Evolutionary conservation across 805 yeast species (phyloP).

Genomic region (Pichia paraexigua): DNA sequence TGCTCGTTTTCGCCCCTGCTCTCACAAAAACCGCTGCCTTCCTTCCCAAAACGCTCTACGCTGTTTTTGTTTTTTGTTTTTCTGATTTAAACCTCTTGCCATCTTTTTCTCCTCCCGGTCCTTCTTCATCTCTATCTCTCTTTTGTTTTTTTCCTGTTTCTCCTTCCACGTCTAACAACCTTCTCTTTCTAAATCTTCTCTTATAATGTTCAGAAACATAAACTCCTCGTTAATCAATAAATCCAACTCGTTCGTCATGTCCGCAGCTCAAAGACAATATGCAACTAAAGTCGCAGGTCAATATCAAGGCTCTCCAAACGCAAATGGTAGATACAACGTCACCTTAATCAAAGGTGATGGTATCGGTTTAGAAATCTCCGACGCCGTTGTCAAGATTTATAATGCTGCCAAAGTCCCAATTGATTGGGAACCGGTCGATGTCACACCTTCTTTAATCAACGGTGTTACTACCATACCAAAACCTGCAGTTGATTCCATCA

Average conservation of each 20-base stretch:
- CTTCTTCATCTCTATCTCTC: neutral
- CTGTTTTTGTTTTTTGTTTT: neutral
- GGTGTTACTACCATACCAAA: slow-evolving; percentile 92
- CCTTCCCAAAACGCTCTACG: no score
- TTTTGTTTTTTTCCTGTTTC: neutral
- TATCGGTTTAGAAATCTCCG: slow-evolving; percentile 92
- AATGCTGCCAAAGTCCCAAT: slow-evolving; percentile 93
- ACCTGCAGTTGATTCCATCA: slow-evolving; percentile 86
- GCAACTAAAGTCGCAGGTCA: slow-evolving; percentile 48
- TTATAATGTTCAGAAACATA: slow-evolving; percentile 4
- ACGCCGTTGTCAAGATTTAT: slow-evolving; percentile 88
- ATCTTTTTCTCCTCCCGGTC: neutral
- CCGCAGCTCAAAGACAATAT: slow-evolving; percentile 20
- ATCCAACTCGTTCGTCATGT: slow-evolving; percentile 5
- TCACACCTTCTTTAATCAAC: slow-evolving; percentile 83
- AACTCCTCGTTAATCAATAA: neutral
- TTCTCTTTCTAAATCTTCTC: neutral
- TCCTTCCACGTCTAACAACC: neutral
- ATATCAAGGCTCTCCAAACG: slow-evolving; percentile 54
- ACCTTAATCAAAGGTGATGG: slow-evolving; percentile 99
- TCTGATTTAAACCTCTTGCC: neutral
- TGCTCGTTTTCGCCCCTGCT: neutral
- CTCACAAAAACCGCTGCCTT: neutral
- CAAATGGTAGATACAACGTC: slow-evolving; percentile 84
- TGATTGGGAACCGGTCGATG: slow-evolving; percentile 96